These are phyloP conservation scores for Phaeosphaeriaceae sp. DNA, from an alignment of 2,329 filamentous ascomycete species.

Conservation along the genomic window DNA sequence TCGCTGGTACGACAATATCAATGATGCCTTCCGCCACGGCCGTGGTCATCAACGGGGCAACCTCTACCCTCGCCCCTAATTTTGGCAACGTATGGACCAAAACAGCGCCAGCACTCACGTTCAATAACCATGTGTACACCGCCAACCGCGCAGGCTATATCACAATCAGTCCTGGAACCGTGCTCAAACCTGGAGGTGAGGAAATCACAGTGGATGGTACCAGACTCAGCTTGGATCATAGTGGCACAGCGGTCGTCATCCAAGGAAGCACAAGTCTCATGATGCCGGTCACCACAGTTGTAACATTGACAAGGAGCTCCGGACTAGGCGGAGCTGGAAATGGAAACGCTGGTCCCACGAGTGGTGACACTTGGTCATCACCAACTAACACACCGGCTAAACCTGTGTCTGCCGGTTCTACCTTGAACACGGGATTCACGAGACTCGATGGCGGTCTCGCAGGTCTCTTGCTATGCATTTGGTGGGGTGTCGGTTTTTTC, in stretches of 20 bases:
- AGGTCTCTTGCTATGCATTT: background rate
- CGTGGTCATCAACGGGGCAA: constrained; percentile 45
- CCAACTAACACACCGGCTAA: constrained; percentile 3
- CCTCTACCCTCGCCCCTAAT: constrained; percentile 25
- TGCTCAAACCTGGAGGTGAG: constrained; percentile 47
- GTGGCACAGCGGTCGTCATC: constrained; percentile 36
- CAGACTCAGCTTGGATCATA: constrained; percentile 39
- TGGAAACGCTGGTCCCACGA: constrained; percentile 6
- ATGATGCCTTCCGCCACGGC: constrained; percentile 47
- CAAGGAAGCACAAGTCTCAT: constrained; percentile 32
- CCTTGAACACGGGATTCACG: background rate
- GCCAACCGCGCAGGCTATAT: constrained; percentile 55
- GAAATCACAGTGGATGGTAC: constrained; percentile 43
- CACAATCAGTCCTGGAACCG: constrained; percentile 47
- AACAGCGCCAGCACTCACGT: constrained; percentile 42
- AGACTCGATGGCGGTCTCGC: background rate
- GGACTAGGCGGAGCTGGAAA: constrained; percentile 7
- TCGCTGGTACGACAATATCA: constrained; percentile 46
- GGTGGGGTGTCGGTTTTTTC: constrained; percentile 7
- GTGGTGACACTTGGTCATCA: constrained; percentile 2
- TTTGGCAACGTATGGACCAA: constrained; percentile 31
- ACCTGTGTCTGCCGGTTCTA: constrained; percentile 4
- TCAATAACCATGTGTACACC: constrained; percentile 48
- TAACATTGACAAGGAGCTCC: constrained; percentile 18
- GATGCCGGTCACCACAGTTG: constrained; percentile 30